Base-by-base conservation (phyloP, 2,329 filamentous ascomycete species). In the Macroventuria anomochaeta region DNA sequence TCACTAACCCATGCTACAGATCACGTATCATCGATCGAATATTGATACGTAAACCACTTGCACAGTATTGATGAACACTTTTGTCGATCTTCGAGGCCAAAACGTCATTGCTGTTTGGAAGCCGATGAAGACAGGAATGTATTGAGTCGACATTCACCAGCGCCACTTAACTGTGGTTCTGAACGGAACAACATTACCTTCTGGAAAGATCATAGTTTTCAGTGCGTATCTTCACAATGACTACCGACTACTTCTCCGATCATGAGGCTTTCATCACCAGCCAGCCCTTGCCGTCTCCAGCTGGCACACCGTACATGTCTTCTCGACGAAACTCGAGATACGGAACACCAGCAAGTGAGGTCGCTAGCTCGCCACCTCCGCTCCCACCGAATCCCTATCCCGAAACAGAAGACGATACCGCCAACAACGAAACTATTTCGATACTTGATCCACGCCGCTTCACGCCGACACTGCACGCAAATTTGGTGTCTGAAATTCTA, bases 401-500 rank as follows among this genome's bases (percentile, higher is more conserved):
- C 21, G 55, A 58, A 26, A 53, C 59, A 2, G 63, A 81, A 53
- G 87, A 91, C 69, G 75, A 59, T 6, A 17, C n/a, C 5, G 53
- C 59, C 36, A 64, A 85, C 20, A 86, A 93, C 61, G 89, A 93
- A 58, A 85, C 79, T 37, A 86, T 92, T 28, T 85, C 85, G 2
- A 86, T 91, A 18, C 80, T 97, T 25, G 95, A 99, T 69, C 92
- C 95, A 3, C 86, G 93, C 49, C 85, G 95, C 31, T 97, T 99
- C 70, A 99, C 95, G 0, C 95, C 95, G 1, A 97, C 93, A 0
- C 79, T 99, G 10, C 95, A 97, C 73, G 95, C 95, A 7, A 97
- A 91, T 42, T 80, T 99, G 6, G 93, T 99, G 0, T 93, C 93
- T 0, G 95, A 99, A 74, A 99, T 99, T 58, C 80, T 99, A 32